Conservation (phyloP, 2,329 filamentous ascomycete species). For the Alternaria brassicae region DNA sequence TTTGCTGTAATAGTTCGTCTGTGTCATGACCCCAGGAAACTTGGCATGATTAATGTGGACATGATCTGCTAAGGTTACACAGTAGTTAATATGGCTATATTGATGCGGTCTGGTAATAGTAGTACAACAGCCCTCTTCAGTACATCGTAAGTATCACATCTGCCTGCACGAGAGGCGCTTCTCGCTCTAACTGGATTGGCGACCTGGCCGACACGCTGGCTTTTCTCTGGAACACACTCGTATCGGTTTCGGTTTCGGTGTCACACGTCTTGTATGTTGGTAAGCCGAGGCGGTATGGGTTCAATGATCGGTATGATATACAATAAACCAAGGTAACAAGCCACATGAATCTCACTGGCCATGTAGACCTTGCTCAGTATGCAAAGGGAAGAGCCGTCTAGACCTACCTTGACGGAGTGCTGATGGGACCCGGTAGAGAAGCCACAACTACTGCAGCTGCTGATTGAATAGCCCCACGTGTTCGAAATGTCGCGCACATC, state of each 20-base stretch:
- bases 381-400: not conserved
- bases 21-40: not conserved
- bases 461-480: not conserved
- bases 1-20: not conserved
- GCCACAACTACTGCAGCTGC: not conserved
- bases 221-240: not conserved
- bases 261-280: not conserved
- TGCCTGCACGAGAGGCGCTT: not conserved
- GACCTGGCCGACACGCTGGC: not conserved
- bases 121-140: not conserved
- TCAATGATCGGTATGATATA: not conserved
- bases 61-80: conserved; percentile 11
- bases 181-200: not conserved
- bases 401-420: not conserved
- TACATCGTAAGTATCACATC: not conserved
- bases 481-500: not conserved
- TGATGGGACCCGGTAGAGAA: not conserved
- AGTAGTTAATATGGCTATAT: conserved; percentile 12
- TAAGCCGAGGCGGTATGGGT: not conserved
- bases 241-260: not conserved
- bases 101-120: not conserved
- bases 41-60: not conserved
- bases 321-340: not conserved
- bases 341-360: not conserved
- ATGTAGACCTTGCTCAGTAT: not conserved